These are phyloP conservation scores for Penicillium thymicola DNA, from an alignment of 2,329 filamentous ascomycete species.

Conservation along the genomic window DNA sequence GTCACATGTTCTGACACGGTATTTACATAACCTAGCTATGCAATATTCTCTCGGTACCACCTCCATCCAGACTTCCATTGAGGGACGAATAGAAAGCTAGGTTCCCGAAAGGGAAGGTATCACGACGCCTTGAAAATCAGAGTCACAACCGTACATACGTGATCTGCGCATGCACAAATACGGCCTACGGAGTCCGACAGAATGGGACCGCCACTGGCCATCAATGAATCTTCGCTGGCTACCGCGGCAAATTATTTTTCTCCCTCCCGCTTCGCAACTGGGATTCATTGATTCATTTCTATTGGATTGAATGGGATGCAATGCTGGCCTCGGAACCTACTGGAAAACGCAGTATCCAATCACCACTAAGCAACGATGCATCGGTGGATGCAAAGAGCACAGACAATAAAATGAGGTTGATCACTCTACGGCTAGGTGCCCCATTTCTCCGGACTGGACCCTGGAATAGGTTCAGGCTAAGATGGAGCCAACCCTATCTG, in stretches of 20 bases:
- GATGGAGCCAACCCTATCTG: background rate
- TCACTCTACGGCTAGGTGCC: background rate
- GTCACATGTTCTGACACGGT: too few species aligned
- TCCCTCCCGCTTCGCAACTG: background rate
- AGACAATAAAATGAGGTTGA: background rate
- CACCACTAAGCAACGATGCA: background rate
- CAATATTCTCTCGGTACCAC: too few species aligned
- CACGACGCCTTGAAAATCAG: too few species aligned
- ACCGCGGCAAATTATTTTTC: background rate
- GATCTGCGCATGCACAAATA: background rate
- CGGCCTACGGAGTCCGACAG: background rate
- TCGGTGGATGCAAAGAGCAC: background rate
- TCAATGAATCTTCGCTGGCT: background rate
- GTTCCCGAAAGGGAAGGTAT: too few species aligned
- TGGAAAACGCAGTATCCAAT: background rate
- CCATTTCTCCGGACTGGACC: background rate
- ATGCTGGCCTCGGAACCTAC: background rate
- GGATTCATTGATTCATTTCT: background rate
- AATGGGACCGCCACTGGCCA: background rate
- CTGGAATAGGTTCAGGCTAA: background rate
- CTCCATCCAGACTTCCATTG: too few species aligned
- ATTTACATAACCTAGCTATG: too few species aligned
- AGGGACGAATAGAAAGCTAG: too few species aligned
- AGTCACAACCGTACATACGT: too few species aligned
- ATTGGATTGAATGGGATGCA: background rate